Percentiles rank a stretch among this genome's conserved stretches.
phyloP scores from a whole-genome alignment of 441 rosid species.

The Jatropha multifida region DNA sequence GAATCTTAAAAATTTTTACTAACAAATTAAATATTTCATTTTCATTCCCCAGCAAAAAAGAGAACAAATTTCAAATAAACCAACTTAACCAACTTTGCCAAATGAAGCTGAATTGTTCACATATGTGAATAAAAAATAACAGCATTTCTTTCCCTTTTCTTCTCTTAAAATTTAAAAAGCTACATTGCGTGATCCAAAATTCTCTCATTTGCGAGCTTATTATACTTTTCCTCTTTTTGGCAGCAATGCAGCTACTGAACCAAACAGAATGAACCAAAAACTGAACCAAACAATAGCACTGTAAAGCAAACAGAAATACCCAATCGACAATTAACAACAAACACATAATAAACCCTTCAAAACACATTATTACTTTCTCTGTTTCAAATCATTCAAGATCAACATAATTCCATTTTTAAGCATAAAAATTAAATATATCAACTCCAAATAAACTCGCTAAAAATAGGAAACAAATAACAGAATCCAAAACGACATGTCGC shows the following conservation, averaged over 20 bases:
- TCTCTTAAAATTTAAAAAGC: not conserved
- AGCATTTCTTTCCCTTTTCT: not conserved
- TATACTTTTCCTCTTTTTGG: slow-evolving; percentile 1
- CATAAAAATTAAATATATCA: not conserved
- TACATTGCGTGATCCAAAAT: not conserved
- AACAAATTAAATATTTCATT: slow-evolving; percentile 1
- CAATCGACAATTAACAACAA: not conserved
- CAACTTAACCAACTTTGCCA: not conserved
- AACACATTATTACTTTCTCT: not conserved
- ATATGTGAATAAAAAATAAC: not conserved
- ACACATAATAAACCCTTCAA: slow-evolving; percentile 3
- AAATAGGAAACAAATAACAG: slow-evolving; percentile 4
- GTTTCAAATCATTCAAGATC: not conserved
- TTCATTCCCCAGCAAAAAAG: slow-evolving; percentile 5
- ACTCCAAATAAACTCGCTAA: too few species aligned
- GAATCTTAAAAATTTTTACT: not conserved
- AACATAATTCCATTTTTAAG: slow-evolving; percentile 14
- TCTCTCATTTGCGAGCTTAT: not conserved
- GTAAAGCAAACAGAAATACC: slow-evolving; percentile 5
- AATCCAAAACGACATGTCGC: slow-evolving; percentile 5
- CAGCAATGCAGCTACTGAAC: slow-evolving; percentile 31
- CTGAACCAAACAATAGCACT: slow-evolving; percentile 6
- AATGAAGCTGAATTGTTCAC: not conserved
- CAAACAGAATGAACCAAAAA: slow-evolving; percentile 1
- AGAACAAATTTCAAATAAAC: not conserved